These are phyloP conservation scores for Geosmithia morbida DNA, from an alignment of 2,329 filamentous ascomycete genomes.

Conservation along the genomic window DNA sequence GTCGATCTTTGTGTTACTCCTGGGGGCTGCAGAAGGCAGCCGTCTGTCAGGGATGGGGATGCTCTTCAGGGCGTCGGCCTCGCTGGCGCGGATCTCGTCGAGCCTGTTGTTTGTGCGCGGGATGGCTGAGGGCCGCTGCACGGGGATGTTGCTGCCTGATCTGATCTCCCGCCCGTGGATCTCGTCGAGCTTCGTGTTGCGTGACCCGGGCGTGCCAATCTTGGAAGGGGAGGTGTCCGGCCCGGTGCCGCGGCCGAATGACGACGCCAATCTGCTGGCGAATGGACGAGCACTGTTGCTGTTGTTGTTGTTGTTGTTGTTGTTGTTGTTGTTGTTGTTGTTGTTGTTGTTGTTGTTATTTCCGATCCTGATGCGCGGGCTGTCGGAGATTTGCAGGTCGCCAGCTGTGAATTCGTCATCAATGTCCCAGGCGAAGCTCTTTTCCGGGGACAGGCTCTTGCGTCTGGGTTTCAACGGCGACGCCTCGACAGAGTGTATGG, in stretches of 20 bases:
- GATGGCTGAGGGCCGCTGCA: conserved; percentile 1
- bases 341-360: conserved; percentile 5
- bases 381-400: conserved; percentile 39
- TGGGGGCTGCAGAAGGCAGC: conserved; percentile 6
- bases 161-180: conserved; percentile 26
- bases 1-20: conserved; percentile 30
- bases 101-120: conserved; percentile 8
- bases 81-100: conserved; percentile 20
- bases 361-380: conserved; percentile 31
- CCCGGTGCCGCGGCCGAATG: conserved; percentile 9
- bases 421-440: conserved; percentile 39
- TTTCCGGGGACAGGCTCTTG: conserved; percentile 25
- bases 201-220: conserved; percentile 13
- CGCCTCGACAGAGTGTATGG: conserved; percentile 18
- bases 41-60: conserved; percentile 15
- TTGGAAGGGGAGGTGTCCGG: conserved; percentile 12
- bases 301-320: no score
- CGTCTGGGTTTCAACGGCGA: background rate
- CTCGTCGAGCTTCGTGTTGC: conserved; percentile 29
- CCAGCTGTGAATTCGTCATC: conserved; percentile 43
- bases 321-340: no score
- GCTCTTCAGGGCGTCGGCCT: conserved; percentile 15
- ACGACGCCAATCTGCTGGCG: conserved; percentile 16
- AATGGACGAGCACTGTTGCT: conserved; percentile 12
- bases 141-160: conserved; percentile 11